Conservation (phyloP, 768 basidiomycete species). For the Antrodiella citrinella region DNA sequence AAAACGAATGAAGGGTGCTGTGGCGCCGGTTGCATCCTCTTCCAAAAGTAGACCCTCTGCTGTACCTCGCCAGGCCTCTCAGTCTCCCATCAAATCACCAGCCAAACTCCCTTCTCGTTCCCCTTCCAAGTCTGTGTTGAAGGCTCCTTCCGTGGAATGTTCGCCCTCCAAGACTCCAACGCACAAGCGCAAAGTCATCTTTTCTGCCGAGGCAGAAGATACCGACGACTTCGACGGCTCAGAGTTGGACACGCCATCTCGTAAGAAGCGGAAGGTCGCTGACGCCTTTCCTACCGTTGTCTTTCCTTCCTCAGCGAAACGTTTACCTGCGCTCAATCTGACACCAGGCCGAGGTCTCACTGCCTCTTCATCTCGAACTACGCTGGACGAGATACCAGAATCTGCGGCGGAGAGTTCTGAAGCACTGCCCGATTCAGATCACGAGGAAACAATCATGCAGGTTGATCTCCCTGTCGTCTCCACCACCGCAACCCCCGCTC, state of each 20-base stretch:
- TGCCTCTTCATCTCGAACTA: slow-evolving; percentile 9
- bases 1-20: background rate
- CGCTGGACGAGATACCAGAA: slow-evolving; percentile 8
- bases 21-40: background rate
- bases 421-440: too few relatives aligned
- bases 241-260: slow-evolving; percentile 16
- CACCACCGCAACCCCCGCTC: background rate
- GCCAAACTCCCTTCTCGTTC: slow-evolving; percentile 7
- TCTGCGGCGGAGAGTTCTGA: background rate
- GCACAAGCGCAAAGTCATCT: slow-evolving; percentile 22
- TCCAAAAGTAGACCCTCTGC: background rate
- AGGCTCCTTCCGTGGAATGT: background rate
- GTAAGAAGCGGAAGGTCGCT: slow-evolving; percentile 15
- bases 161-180: slow-evolving; percentile 16
- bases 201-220: slow-evolving; percentile 8
- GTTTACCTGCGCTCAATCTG: background rate
- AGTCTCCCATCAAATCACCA: slow-evolving; percentile 1
- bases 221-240: slow-evolving; percentile 12
- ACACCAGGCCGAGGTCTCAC: background rate
- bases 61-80: slow-evolving; percentile 2
- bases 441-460: background rate
- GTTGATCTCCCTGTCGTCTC: background rate
- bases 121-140: slow-evolving; percentile 17
- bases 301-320: slow-evolving; percentile 2
- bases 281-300: slow-evolving; percentile 7